Evolutionary conservation across 306 rosid genomes (phyloP), one percentile per base, ranked within the genome.

Genomic region (Sicyos baderoa): DNA sequence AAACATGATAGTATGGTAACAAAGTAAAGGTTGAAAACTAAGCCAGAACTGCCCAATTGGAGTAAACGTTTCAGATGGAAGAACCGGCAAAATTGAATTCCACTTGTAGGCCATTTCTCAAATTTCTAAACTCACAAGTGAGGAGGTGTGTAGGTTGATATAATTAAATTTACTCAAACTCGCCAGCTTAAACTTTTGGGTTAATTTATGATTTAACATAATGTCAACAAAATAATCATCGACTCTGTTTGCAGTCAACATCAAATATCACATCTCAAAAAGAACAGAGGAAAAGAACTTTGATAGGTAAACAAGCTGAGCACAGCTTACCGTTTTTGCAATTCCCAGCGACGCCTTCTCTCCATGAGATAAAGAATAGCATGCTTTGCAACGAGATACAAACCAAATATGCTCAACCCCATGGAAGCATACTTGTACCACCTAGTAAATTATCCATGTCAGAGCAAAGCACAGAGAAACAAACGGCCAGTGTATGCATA

Each of bases 351-450:
- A 2, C 87, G 87, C 59, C 76, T 83, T 80, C 91, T 88, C 80
- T 85, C 91, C 85, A 90, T 57, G 70, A 90, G 58, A 79, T 78
- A 88, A 27, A 80, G 89, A 54, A 90, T 48, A 62, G 91, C 83
- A 82, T 82, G 96, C 82, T 84, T 93, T 22, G 97, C 88, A 25
- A 93, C 83, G 47, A 93, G 81, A 82, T 86, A 93, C 52, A 81
- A 87, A 73, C 99, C 97, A 69, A 90, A 88, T 42, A 84, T 75
- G 0, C 88, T 75, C 82, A 90, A 84, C 77, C 99, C 96, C 82
- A 83, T 8, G 62, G 99, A 93, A 21, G 99, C 97, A 63, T 82
- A 88, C 82, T 90, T 90, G 79, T 93, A 90, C 96, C 87, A 88
- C 91, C 99, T 93, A 82, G 66, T 27, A 78, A 79, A 45, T 49